A percentile compares a stretch with the other conserved stretches of the same genome.
These are phyloP conservation scores for Nitzschia inconspicua DNA, from an alignment of 108 stramenopile genomes.

Conservation along the genomic window DNA sequence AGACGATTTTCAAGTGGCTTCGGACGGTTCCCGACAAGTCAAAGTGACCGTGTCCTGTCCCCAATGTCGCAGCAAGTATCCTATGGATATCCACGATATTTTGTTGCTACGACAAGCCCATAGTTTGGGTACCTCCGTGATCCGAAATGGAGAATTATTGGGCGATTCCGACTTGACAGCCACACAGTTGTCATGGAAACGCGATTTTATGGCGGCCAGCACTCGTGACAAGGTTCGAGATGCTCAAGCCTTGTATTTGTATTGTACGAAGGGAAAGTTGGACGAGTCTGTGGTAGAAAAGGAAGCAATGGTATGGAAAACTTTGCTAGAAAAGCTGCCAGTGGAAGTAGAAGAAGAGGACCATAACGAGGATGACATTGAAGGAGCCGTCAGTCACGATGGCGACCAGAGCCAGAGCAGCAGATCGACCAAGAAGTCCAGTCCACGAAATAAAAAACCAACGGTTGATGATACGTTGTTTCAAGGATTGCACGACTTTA, in stretches of 20 bases:
- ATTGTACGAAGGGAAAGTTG: not conserved
- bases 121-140: slow-evolving; percentile 5
- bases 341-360: not conserved
- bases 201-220: slow-evolving; percentile 20
- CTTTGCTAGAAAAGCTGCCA: not conserved
- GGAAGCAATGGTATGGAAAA: not conserved
- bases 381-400: not conserved
- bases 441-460: not conserved
- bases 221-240: slow-evolving; percentile 6
- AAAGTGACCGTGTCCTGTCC: slow-evolving; percentile 75
- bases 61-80: slow-evolving; percentile 64
- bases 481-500: slow-evolving; percentile 65
- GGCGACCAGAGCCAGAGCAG: not conserved
- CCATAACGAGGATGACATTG: slow-evolving; percentile 2
- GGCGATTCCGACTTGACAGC: slow-evolving; percentile 57
- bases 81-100: slow-evolving; percentile 31
- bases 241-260: slow-evolving; percentile 26
- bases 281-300: not conserved
- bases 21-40: slow-evolving; percentile 77
- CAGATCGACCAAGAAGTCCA: not conserved
- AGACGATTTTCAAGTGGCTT: slow-evolving; percentile 74
- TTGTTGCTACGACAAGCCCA: slow-evolving; percentile 50
- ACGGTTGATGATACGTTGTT: slow-evolving; percentile 61
- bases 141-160: not conserved
- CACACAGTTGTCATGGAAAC: slow-evolving; percentile 40